Evolutionary conservation across 1,139 yeast genomes (phyloP).

Genomic region (Diutina pseudorugosa): DNA sequence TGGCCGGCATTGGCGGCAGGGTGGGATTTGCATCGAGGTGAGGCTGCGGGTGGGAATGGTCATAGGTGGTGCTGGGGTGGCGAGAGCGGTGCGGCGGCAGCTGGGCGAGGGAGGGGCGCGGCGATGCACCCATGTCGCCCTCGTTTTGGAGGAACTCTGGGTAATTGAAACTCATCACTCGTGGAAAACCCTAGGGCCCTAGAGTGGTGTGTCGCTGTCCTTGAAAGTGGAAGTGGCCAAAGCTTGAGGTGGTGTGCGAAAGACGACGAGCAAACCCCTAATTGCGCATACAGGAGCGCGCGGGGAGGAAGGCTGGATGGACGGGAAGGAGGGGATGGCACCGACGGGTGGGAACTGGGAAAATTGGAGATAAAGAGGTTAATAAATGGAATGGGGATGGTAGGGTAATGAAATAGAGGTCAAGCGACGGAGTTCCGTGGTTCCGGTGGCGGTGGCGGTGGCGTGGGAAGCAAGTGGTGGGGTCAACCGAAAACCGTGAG

Average conservation of each 20-base stretch:
- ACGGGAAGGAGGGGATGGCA: background rate
- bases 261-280: background rate
- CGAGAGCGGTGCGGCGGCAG: background rate
- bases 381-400: background rate
- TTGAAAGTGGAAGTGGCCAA: background rate
- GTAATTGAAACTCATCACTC: slow-evolving; percentile 22
- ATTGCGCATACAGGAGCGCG: background rate
- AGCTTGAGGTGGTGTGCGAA: background rate
- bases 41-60: background rate
- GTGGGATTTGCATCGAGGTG: background rate
- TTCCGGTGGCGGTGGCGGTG: too few species aligned
- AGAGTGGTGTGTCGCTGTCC: background rate
- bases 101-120: background rate
- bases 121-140: background rate
- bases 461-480: background rate
- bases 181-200: background rate
- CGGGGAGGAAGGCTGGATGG: background rate
- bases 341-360: too few species aligned
- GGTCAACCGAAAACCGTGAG: background rate
- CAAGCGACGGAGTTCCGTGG: background rate
- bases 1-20: background rate
- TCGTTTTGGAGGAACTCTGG: slow-evolving; percentile 19
- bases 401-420: too few species aligned
- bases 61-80: background rate
- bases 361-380: too few species aligned